Conservation (phyloP, 805 yeast genomes). For the Kazachstania bromeliacearum region DNA sequence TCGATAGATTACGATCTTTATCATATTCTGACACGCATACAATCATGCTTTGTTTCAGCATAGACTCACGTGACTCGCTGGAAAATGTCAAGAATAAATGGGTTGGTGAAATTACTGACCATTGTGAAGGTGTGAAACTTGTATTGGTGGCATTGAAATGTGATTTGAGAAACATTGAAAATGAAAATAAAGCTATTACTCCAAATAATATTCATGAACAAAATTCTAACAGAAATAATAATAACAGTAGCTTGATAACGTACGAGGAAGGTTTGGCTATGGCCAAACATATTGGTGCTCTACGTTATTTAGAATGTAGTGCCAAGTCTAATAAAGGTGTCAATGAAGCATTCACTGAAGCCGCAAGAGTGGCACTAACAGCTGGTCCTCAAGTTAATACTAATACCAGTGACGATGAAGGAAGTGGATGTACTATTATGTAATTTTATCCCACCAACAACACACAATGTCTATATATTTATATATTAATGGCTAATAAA, state of each 20-base stretch:
- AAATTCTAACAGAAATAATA: slow-evolving; percentile 29
- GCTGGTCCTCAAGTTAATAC: slow-evolving; percentile 76
- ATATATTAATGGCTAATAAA: no score
- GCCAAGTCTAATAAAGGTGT: slow-evolving; percentile 96
- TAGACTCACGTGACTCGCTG: slow-evolving; percentile 87
- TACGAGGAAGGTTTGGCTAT: slow-evolving; percentile 91
- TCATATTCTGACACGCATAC: slow-evolving; percentile 95
- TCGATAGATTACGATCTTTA: slow-evolving; percentile 84
- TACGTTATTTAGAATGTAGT: slow-evolving; percentile 91
- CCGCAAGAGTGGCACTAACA: slow-evolving; percentile 90
- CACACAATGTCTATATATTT: no score
- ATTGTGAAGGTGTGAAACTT: slow-evolving; percentile 91
- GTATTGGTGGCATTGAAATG: slow-evolving; percentile 92
- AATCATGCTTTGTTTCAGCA: slow-evolving; percentile 90
- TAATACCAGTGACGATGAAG: slow-evolving; percentile 27
- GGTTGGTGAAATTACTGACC: slow-evolving; percentile 95
- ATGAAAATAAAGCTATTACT: slow-evolving; percentile 31
- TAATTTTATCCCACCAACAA: no score
- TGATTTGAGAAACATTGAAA: slow-evolving; percentile 71
- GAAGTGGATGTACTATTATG: slow-evolving; percentile 35
- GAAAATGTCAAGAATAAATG: slow-evolving; percentile 93
- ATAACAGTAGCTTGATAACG: slow-evolving; percentile 48
- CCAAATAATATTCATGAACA: slow-evolving; percentile 24
- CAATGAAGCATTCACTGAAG: slow-evolving; percentile 98
- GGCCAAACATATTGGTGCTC: slow-evolving; percentile 88